These are phyloP conservation scores for Phascolomyces articulosus DNA, from an alignment of 371 early-diverging fungal species.

Conservation along the genomic window DNA sequence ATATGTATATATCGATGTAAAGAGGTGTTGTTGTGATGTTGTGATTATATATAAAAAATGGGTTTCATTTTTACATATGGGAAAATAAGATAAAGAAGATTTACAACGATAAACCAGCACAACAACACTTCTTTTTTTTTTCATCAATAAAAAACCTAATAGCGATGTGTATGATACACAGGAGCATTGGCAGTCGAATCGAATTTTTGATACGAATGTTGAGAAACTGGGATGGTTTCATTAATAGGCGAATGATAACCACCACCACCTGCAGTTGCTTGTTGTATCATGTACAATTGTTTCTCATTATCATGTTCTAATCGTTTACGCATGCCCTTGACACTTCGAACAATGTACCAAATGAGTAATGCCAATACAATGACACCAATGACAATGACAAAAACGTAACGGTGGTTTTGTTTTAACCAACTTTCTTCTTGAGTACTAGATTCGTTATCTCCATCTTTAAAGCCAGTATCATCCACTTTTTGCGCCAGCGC, in stretches of 20 bases:
- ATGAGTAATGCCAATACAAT: conserved; percentile 19
- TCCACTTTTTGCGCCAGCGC: conserved; percentile 18
- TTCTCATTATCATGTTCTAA: conserved; percentile 19
- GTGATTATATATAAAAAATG: too few relatives aligned
- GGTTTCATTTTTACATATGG: too few relatives aligned
- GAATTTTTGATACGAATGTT: conserved; percentile 12
- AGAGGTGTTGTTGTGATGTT: too few relatives aligned
- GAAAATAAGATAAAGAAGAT: too few relatives aligned
- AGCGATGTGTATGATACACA: conserved; percentile 16
- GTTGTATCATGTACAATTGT: conserved; percentile 25
- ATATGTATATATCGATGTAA: too few relatives aligned
- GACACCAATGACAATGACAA: conserved; percentile 23
- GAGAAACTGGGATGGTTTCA: conserved; percentile 1
- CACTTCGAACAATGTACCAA: conserved; percentile 25
- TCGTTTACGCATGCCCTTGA: conserved; percentile 26
- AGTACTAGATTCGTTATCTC: conserved; percentile 5
- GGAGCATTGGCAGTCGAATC: conserved; percentile 4
- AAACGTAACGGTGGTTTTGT: conserved; percentile 23
- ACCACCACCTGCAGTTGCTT: conserved; percentile 14
- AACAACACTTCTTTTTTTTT: too few relatives aligned
- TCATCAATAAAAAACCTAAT: background rate
- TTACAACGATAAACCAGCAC: too few relatives aligned
- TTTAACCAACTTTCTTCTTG: conserved; percentile 26
- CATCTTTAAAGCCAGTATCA: conserved; percentile 17
- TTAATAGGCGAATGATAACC: background rate